Base-by-base conservation (phyloP, 352 stramenopile species). In the Phytophthora boehmeriae region DNA sequence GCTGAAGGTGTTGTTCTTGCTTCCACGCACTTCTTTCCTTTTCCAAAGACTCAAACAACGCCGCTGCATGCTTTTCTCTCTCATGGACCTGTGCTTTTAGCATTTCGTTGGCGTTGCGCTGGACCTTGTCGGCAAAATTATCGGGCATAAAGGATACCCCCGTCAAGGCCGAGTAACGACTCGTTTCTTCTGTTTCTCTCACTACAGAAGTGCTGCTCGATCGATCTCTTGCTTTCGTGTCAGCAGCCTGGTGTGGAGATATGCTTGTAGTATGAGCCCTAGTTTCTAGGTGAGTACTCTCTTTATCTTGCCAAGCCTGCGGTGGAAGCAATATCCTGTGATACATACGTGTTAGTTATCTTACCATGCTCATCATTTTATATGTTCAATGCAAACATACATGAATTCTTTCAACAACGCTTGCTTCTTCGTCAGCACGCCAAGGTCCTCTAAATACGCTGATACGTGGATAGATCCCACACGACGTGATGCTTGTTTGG, bases 1-100 rank as follows among this genome's bases (percentile, higher is more conserved):
- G 78, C 20, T 82, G 66, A 13, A 63, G 32, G 30, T 79, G 67
- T 27, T 90, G 73, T 16, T 89, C 72, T 5, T 86, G 57, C 34
- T 83, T 63, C 78, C 76, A 84, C 6, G 47, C 34, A 11, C 61
- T 74, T 30, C 64, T 65, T 19, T 89, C 73, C 13, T 60, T 53
- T 16, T 82, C 60, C 5, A 86, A 53, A 2, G 49, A 25, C n/a
- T 70, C 47, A 32, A 75, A 78, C 8, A 88, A 39, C 17, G 59
- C 32, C n/a, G 63, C 41, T 14, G 71, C 41, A 30, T 78, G 61
- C 16, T 55, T 67, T 55, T 58, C 25, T 20, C 22, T 55, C 30
- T 71, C 60, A 4, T 11, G 50, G 3, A 17, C 16, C 10, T 38
- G 13, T 13, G 42, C 28, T 8, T 17, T 13, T 35, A 9, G 50